These are phyloP conservation scores for Drechslerella dactyloides DNA, from an alignment of 2,329 filamentous ascomycete species.

Conservation along the genomic window DNA sequence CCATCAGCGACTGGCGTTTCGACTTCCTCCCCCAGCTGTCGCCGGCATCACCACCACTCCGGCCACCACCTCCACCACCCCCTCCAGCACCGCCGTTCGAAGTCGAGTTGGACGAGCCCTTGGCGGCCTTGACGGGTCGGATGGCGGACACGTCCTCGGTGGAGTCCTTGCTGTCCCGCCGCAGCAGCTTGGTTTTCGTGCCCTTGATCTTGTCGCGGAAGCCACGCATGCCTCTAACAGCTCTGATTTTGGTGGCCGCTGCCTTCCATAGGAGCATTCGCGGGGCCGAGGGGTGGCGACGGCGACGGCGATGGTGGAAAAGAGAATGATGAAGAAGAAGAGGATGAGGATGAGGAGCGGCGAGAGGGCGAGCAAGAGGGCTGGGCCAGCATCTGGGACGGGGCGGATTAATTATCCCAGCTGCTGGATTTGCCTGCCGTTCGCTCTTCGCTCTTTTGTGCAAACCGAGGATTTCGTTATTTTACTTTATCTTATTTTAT, in stretches of 20 bases:
- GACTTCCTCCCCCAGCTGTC: constrained; percentile 47
- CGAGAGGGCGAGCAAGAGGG: background rate
- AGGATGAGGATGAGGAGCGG: background rate
- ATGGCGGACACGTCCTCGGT: constrained; percentile 39
- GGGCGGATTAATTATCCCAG: background rate
- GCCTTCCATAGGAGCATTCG: constrained; percentile 51
- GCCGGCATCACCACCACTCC: constrained; percentile 9
- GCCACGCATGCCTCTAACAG: constrained; percentile 49
- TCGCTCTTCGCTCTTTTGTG: no score
- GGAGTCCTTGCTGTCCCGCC: constrained; percentile 48
- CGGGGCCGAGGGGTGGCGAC: constrained; percentile 11
- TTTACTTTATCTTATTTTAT: no score
- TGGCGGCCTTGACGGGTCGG: constrained; percentile 42
- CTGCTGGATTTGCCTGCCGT: no score
- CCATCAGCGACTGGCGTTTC: constrained; percentile 43
- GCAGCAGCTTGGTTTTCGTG: constrained; percentile 49
- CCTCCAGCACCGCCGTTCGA: constrained; percentile 8
- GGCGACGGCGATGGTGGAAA: background rate
- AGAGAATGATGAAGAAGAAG: background rate
- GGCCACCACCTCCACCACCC: background rate
- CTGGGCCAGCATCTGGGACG: no score
- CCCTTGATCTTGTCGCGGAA: constrained; percentile 50
- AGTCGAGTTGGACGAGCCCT: constrained; percentile 11
- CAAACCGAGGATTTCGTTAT: no score
- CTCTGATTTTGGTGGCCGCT: constrained; percentile 50